Conservation (phyloP, 2,329 filamentous ascomycete species). For the Aspergillus pseudoviridinutans region DNA sequence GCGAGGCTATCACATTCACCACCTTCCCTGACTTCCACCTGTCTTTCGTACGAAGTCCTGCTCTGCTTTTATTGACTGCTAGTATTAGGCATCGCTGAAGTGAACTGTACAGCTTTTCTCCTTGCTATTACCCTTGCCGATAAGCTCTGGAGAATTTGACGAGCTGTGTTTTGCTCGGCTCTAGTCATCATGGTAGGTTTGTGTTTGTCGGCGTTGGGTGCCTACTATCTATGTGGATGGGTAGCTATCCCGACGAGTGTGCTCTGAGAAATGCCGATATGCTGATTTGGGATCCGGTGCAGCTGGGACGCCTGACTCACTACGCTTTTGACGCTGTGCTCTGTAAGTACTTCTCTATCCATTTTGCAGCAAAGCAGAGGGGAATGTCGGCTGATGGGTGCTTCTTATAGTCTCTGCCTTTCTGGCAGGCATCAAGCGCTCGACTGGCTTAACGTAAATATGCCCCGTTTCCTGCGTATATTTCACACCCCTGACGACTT, state of each 20-base stretch:
- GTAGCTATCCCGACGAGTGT: neutral
- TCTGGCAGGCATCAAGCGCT: constrained; percentile 94
- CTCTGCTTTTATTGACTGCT: neutral
- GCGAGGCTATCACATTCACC: constrained; percentile 1
- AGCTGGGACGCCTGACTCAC: constrained; percentile 91
- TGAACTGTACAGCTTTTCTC: too few relatives aligned
- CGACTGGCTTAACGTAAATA: constrained; percentile 94
- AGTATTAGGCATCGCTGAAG: neutral
- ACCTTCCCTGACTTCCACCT: neutral
- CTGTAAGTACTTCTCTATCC: constrained; percentile 52
- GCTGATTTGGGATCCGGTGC: constrained; percentile 58
- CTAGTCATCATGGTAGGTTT: neutral
- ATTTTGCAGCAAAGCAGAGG: neutral
- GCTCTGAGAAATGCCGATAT: neutral
- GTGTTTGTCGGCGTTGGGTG: neutral
- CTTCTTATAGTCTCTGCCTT: constrained; percentile 75
- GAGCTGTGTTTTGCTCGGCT: neutral
- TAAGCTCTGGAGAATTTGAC: neutral
- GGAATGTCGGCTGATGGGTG: constrained; percentile 5
- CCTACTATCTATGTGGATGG: neutral
- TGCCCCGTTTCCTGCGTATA: constrained; percentile 10
- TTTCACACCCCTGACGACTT: neutral
- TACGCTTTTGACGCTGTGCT: constrained; percentile 96
- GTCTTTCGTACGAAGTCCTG: neutral
- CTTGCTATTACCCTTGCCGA: neutral